phyloP scores from a whole-genome alignment of 2,329 filamentous ascomycete species.

The Epichloe sylvatica region DNA sequence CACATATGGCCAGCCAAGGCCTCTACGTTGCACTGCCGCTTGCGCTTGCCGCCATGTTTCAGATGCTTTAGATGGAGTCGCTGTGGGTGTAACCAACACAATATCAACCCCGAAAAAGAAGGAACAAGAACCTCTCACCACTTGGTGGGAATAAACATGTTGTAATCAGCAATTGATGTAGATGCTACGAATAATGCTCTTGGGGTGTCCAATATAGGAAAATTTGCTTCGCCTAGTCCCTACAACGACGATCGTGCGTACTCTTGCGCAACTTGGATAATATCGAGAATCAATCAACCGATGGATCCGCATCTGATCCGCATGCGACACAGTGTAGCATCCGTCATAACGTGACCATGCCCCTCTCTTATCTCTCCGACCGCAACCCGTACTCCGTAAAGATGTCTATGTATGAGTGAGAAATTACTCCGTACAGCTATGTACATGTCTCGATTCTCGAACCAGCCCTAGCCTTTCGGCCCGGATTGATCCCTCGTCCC shows the following conservation, averaged over 20 bases:
- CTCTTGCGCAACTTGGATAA: not conserved
- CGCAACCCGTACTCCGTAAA: not conserved
- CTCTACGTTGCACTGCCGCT: conserved; percentile 3
- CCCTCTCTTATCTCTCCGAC: not conserved
- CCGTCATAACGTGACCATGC: not conserved
- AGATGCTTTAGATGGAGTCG: not conserved
- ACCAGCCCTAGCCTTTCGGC: too few relatives aligned
- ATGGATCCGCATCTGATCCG: not conserved
- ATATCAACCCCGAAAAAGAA: not conserved
- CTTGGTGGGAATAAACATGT: too few relatives aligned
- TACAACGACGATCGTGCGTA: too few relatives aligned
- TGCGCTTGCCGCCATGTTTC: conserved; percentile 1
- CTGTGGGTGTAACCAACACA: too few relatives aligned
- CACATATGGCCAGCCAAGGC: not conserved
- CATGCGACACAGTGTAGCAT: not conserved
- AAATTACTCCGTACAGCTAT: too few relatives aligned
- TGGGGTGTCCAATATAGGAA: too few relatives aligned
- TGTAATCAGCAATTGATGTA: too few relatives aligned
- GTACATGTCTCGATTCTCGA: too few relatives aligned
- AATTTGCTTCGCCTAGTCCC: too few relatives aligned
- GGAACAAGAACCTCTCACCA: not conserved
- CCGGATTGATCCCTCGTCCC: too few relatives aligned
- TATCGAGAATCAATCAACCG: not conserved
- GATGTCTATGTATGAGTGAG: too few relatives aligned
- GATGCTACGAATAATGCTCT: too few relatives aligned